phyloP scores from a whole-genome alignment of 768 basidiomycete species.

The Calocybe indica region DNA sequence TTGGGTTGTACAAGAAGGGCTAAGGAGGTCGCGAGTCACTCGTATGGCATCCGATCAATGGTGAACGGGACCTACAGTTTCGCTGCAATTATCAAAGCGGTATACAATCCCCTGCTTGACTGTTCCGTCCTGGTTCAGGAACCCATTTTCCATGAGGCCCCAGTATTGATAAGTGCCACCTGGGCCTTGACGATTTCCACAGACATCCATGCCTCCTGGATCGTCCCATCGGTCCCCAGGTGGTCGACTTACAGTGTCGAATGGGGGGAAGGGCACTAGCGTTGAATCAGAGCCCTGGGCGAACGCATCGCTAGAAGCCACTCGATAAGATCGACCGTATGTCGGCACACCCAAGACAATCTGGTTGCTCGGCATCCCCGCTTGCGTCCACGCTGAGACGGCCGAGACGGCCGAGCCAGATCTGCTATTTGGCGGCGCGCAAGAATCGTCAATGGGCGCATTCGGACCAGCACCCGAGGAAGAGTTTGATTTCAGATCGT shows the following conservation, averaged over 20 bases:
- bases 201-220: conserved; percentile 41
- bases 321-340: conserved; percentile 76
- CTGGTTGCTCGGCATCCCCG: conserved; percentile 66
- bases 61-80: conserved; percentile 47
- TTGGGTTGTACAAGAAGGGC: conserved; percentile 64
- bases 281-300: conserved; percentile 16
- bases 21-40: conserved; percentile 19
- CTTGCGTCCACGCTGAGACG: conserved; percentile 65
- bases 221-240: conserved; percentile 56
- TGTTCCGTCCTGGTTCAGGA: conserved; percentile 41
- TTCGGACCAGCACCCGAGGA: conserved; percentile 66
- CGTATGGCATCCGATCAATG: neutral
- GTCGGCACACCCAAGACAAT: conserved; percentile 82
- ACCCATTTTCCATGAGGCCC: conserved; percentile 53
- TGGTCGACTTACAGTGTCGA: conserved; percentile 36
- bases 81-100: conserved; percentile 59
- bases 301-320: conserved; percentile 28
- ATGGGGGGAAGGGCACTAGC: conserved; percentile 43
- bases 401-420: conserved; percentile 74
- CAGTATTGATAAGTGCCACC: conserved; percentile 59
- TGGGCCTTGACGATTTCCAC: conserved; percentile 47
- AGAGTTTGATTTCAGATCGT: conserved; percentile 56
- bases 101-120: conserved; percentile 38
- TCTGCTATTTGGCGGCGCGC: conserved; percentile 51
- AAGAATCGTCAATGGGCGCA: conserved; percentile 77